Percentiles rank a stretch among this genome's conserved stretches.
Conservation (phyloP, 306 rosid genomes). For the Heteromeles arbutifolia region DNA sequence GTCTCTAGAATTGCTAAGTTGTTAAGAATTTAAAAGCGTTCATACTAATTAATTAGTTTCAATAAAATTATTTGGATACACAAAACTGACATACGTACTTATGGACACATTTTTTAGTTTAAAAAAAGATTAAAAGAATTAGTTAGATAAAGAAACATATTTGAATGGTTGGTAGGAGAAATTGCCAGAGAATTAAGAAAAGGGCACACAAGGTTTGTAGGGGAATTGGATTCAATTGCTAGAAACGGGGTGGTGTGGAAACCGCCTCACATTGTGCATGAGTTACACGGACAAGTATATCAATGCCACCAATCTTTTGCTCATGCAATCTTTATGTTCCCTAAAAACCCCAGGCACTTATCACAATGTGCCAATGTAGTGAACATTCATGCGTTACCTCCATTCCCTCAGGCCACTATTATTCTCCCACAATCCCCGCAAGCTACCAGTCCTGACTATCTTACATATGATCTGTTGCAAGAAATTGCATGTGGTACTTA, state of each 20-base stretch:
- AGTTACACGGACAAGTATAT: constrained; percentile 4
- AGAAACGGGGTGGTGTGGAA: constrained; percentile 28
- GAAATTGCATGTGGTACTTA: neutral
- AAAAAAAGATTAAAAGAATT: too few relatives aligned
- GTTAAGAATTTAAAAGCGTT: neutral
- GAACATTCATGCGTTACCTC: neutral
- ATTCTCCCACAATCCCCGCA: neutral
- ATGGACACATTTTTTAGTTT: neutral
- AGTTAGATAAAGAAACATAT: too few relatives aligned
- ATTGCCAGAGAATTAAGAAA: neutral
- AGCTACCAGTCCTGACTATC: neutral
- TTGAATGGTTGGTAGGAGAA: neutral
- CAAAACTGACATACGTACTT: too few relatives aligned
- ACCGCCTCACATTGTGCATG: constrained; percentile 11
- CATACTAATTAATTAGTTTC: too few relatives aligned
- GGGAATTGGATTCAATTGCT: constrained; percentile 27
- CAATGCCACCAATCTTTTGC: constrained; percentile 16
- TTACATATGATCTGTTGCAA: neutral
- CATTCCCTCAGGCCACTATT: neutral
- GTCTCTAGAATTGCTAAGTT: neutral
- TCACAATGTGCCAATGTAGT: neutral
- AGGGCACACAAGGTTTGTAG: constrained; percentile 34
- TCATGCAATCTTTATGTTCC: constrained; percentile 35
- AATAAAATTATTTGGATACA: neutral
- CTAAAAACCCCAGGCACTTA: neutral